Base-by-base conservation (phyloP, 305 asterid species). In the Nicotiana rustica region DNA sequence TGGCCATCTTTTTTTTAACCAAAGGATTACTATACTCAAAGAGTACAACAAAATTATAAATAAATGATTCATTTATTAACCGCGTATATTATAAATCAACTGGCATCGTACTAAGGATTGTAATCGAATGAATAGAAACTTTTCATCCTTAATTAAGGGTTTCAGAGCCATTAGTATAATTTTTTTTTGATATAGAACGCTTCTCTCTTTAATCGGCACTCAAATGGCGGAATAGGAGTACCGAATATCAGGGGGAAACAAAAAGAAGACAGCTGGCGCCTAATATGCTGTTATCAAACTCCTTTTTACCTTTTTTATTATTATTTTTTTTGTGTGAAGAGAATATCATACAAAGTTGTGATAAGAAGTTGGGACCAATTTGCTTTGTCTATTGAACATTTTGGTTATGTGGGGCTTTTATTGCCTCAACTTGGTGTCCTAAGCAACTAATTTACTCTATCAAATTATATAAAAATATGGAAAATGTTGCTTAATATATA, bases 401-500 rank as follows among this genome's bases (percentile, higher is more conserved):
- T 68, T 68, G 5, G 76, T 35, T 35, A 67, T 35, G 76, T 35
- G 76, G 29, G 35, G 47, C 76, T 49, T 67, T 67, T 35, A 35
- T 33, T 67, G 25, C 38, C 52, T 67, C 14, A 3, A 3, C 64
- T 57, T 5, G 64, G 1, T 55, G 17, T 17, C 10, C 10, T 5
- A 6, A 5, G 21, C 29, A n/a, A 60, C 1, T 60, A 60, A 60
- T 60, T 60, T 60, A 3, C 29, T 59, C 65, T 2, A 59, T 59
- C 25, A 59, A 59, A 10, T 6, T 38, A 21, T 59, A n/a, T 6
- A 17, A 57, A 8, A 57, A 59, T 17, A n/a, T 5, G 10, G 10
- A n/a, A n/a, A 59, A 59, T 5, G 6, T 17, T 17, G 4, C 65
- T 25, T 59, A 59, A n/a, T 59, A 59, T 6, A 0, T 67, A 15